These are phyloP conservation scores for Phytophthora agathidicida DNA, from an alignment of 352 stramenopile genomes.

Conservation along the genomic window DNA sequence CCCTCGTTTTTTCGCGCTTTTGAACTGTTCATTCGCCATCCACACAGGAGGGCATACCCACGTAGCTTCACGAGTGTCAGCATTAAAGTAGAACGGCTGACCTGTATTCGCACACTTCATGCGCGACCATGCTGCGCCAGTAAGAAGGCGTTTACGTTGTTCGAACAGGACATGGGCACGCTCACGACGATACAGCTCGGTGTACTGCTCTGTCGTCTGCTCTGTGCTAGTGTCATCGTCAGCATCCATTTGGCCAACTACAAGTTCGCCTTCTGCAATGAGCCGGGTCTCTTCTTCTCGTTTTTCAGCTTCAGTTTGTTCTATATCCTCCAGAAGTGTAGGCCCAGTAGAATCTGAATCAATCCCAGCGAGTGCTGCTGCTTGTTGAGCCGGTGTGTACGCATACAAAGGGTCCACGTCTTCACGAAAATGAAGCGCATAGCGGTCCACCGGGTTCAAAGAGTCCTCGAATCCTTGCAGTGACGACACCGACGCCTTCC, in stretches of 20 bases:
- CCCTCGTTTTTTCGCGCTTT: slow-evolving; percentile 55
- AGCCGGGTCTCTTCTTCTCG: slow-evolving; percentile 58
- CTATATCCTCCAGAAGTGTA: slow-evolving; percentile 54
- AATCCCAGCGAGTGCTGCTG: slow-evolving; percentile 28
- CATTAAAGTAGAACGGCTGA: slow-evolving; percentile 95
- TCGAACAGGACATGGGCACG: slow-evolving; percentile 63
- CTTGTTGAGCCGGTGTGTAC: slow-evolving; percentile 51
- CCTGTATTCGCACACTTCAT: slow-evolving; percentile 68
- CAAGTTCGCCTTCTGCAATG: slow-evolving; percentile 75
- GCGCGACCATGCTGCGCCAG: slow-evolving; percentile 61
- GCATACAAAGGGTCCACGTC: slow-evolving; percentile 89
- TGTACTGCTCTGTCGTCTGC: slow-evolving; percentile 39
- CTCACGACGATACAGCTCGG: slow-evolving; percentile 64
- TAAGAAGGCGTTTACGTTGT: slow-evolving; percentile 58
- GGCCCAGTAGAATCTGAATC: slow-evolving; percentile 21
- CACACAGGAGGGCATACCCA: slow-evolving; percentile 93
- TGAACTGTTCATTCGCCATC: slow-evolving; percentile 88
- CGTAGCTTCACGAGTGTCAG: slow-evolving; percentile 92
- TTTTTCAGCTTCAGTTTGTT: slow-evolving; percentile 70
- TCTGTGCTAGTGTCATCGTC: slow-evolving; percentile 16
- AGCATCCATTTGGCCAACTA: slow-evolving; percentile 51
- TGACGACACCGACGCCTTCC: slow-evolving; percentile 77
- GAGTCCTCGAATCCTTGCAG: slow-evolving; percentile 91
- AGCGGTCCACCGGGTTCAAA: slow-evolving; percentile 93
- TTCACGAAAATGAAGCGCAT: slow-evolving; percentile 93